Base-by-base conservation (phyloP, 805 yeast species). In the Torulaspora gathmanii region DNA sequence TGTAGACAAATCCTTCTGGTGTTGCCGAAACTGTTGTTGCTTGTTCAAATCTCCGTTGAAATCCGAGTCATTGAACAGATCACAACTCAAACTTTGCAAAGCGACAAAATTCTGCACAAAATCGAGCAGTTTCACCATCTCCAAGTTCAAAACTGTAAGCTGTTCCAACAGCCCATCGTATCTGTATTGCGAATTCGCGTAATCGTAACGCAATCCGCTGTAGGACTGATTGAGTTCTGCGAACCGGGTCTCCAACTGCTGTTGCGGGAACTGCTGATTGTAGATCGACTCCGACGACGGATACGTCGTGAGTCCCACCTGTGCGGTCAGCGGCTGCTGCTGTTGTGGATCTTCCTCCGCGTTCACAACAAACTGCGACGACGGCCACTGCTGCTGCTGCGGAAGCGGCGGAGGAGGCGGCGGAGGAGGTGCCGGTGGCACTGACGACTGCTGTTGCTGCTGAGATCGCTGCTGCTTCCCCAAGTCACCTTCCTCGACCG, bases 51-150 rank as follows among this genome's bases (percentile, higher is more conserved):
- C 40, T 11, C 30, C 44, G 15, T 43, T 37, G 3, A 30, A 11
- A 16, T 28, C 8, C 2, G 20, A 16, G 11, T 45, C 46, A 20
- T 36, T 36, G 22, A 25, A 50, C 16, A 29, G 26, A 25, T 30
- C 44, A 12, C 40, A 28, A 27, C 37, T 20, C 26, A 33, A 12
- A 23, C 33, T 38, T 26, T 49, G 48, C 15, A 46, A 29, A 2
- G 45, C 22, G 13, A 50, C 55, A 12, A 62, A 29, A 23, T 52
- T 61, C 41, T 72, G 75, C 33, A 73, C 58, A 38, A 74, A 55
- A 17, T 79, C 85, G 9, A 80, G 53, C 7, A 80, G 47, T 30
- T 70, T 70, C 2, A 79, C 73, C 63, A 78, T 67, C 52, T 81
- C 87, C 43, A 70, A 55, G 53, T 78, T 79, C 13, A 75, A 70